Percentiles rank a stretch among this genome's conserved stretches.
Evolutionary conservation across 202 grass and related monocot species (phyloP).

Genomic region (Carex sylvatica): DNA sequence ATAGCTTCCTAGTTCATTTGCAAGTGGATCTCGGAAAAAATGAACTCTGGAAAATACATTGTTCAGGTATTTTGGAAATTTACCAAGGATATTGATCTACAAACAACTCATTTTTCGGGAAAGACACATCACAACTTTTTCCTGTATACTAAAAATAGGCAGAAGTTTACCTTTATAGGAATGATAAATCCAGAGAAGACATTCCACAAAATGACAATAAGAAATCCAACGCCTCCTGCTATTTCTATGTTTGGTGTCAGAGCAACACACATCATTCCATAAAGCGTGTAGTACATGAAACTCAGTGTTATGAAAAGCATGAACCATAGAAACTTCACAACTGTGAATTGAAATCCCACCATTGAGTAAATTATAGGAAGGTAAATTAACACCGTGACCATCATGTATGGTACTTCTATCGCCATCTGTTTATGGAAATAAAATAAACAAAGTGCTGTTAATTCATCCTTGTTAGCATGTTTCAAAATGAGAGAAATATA

Average conservation of each 20-base stretch:
- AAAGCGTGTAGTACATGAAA: conserved; percentile 81
- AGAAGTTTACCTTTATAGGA: conserved; percentile 55
- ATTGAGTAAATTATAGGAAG: conserved; percentile 67
- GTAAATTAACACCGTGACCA: conserved; percentile 67
- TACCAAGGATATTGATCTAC: neutral
- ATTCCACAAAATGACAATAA: conserved; percentile 84
- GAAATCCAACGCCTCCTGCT: conserved; percentile 69
- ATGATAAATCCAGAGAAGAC: conserved; percentile 91
- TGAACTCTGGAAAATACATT: neutral
- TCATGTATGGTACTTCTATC: conserved; percentile 84
- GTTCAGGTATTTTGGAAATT: neutral
- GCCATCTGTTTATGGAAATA: conserved; percentile 45
- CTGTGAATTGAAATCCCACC: conserved; percentile 64
- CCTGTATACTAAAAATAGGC: neutral
- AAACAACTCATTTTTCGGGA: neutral
- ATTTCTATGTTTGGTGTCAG: conserved; percentile 90
- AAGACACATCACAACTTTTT: neutral
- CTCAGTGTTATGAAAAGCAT: conserved; percentile 68
- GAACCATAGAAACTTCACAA: conserved; percentile 79
- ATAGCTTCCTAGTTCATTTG: neutral
- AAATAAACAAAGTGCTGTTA: neutral
- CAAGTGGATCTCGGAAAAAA: neutral
- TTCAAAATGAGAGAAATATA: neutral
- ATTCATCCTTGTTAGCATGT: neutral
- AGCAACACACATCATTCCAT: conserved; percentile 89